Evolutionary conservation across 1,284 basidiomycete genomes (phyloP).

Genomic region (Fomitopsis pinicola): DNA sequence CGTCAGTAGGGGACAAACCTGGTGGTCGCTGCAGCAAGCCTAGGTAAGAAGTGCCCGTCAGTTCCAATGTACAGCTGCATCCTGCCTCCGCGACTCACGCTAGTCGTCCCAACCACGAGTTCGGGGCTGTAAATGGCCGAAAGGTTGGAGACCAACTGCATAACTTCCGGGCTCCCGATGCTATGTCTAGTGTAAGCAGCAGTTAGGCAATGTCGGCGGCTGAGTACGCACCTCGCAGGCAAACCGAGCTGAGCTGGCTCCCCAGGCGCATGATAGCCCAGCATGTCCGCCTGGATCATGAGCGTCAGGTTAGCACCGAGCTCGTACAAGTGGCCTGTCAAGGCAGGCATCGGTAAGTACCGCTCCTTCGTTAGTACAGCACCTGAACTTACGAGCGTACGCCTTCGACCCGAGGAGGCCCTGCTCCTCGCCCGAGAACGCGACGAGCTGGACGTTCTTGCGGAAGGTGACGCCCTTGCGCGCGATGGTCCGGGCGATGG

Average conservation of each 20-base stretch:
- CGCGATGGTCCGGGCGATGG: constrained; percentile 69
- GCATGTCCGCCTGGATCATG: constrained; percentile 89
- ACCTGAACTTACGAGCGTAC: constrained; percentile 51
- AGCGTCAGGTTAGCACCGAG: constrained; percentile 65
- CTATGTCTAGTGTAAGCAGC: constrained; percentile 31
- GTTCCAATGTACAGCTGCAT: not conserved
- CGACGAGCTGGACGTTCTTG: constrained; percentile 63
- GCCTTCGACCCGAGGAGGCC: constrained; percentile 61
- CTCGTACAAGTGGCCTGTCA: constrained; percentile 49
- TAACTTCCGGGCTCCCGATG: constrained; percentile 75
- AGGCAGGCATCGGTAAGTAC: not conserved
- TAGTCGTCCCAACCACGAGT: constrained; percentile 71
- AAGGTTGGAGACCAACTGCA: constrained; percentile 69
- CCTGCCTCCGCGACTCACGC: constrained; percentile 32
- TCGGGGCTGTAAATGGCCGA: constrained; percentile 79
- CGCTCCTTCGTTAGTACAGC: not conserved
- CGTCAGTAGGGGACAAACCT: constrained; percentile 32
- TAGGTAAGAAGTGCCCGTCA: constrained; percentile 16
- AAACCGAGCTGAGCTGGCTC: constrained; percentile 82
- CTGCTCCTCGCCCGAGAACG: constrained; percentile 74
- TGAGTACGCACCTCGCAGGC: constrained; percentile 47
- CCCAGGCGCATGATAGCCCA: constrained; percentile 68
- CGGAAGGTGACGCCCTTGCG: constrained; percentile 58
- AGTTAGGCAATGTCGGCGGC: not conserved
- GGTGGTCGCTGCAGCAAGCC: constrained; percentile 88